Evolutionary conservation across 805 yeast genomes (phyloP).

Genomic region (Blastobotrys chiropterorum): DNA sequence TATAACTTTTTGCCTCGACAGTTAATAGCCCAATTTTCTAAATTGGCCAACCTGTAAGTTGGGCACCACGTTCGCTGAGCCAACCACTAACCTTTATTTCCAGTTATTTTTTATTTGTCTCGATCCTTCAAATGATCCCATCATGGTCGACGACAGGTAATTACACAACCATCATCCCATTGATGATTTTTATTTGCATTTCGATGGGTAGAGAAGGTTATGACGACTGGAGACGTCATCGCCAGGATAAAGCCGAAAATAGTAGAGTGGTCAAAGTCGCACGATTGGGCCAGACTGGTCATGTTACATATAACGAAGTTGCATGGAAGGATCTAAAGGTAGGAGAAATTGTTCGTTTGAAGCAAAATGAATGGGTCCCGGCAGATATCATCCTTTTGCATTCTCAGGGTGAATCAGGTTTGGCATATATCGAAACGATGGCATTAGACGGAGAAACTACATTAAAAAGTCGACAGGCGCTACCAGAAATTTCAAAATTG

Average conservation of each 20-base stretch:
- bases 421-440: conserved; percentile 86
- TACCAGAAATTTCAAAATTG: conserved; percentile 50
- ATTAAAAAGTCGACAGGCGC: conserved; percentile 67
- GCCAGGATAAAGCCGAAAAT: conserved; percentile 81
- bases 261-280: conserved; percentile 44
- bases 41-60: conserved; percentile 66
- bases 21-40: conserved; percentile 83
- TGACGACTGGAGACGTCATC: conserved; percentile 86
- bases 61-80: not conserved
- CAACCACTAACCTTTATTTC: not conserved
- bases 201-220: conserved; percentile 90
- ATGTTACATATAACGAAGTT: conserved; percentile 27
- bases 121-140: conserved; percentile 92
- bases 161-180: conserved; percentile 86
- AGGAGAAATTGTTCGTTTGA: conserved; percentile 74
- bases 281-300: conserved; percentile 10
- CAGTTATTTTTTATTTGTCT: conserved; percentile 73
- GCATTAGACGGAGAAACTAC: conserved; percentile 97
- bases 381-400: conserved; percentile 78
- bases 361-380: conserved; percentile 87
- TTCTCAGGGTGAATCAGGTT: conserved; percentile 51
- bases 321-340: conserved; percentile 77
- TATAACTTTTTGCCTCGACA: conserved; percentile 85
- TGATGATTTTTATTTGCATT: conserved; percentile 76
- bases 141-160: conserved; percentile 97